Conservation (phyloP, 176 grass and related monocot genomes). For the Puccinellia tenuiflora region DNA sequence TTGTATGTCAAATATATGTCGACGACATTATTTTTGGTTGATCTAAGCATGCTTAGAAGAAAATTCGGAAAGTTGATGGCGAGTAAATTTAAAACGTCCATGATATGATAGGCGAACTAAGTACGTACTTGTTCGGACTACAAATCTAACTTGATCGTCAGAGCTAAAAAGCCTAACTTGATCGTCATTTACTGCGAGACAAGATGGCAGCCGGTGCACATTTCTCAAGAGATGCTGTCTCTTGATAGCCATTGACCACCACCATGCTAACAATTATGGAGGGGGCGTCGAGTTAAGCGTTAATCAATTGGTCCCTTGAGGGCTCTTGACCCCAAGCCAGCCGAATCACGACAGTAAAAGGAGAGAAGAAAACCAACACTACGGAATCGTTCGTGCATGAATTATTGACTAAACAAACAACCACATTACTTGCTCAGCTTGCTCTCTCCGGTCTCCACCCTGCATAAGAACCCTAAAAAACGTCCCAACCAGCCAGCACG, state of each 20-base stretch:
- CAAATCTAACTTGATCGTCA: too few relatives aligned
- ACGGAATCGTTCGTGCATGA: background rate
- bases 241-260: conserved; percentile 33
- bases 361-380: background rate
- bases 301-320: conserved; percentile 9
- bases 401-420: background rate
- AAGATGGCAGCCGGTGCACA: conserved; percentile 31
- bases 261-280: background rate
- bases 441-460: background rate
- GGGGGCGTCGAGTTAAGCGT: background rate
- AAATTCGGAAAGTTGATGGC: too few relatives aligned
- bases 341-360: background rate
- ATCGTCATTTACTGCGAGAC: background rate
- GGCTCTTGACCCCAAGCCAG: conserved; percentile 21
- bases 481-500: background rate
- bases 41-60: too few relatives aligned
- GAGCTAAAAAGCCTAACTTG: background rate
- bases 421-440: background rate
- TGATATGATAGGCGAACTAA: too few relatives aligned
- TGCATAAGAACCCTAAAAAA: background rate
- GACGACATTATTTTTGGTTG: too few relatives aligned
- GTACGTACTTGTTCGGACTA: too few relatives aligned
- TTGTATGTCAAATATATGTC: too few relatives aligned
- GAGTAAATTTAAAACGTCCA: too few relatives aligned
- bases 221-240: conserved; percentile 51